Percentiles rank a stretch among this genome's conserved stretches.
Conservation (phyloP, 148 eudicot genomes). For the Rhododendron molle region DNA sequence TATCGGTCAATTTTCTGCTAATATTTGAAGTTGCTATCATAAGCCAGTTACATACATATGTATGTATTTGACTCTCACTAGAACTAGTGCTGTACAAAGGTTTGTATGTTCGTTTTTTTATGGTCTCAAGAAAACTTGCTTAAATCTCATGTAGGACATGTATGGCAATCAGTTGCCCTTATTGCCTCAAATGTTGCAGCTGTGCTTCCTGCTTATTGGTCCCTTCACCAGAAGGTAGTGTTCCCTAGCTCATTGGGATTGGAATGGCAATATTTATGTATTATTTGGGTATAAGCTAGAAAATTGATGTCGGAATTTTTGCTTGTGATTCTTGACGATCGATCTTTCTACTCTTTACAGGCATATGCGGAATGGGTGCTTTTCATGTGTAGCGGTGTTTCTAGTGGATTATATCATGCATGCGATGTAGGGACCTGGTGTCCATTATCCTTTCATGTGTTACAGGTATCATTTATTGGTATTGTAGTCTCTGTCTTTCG, state of each 20-base stretch:
- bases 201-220: slow-evolving; percentile 86
- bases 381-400: slow-evolving; percentile 74
- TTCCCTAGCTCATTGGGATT: slow-evolving; percentile 5
- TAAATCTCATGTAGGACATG: slow-evolving; percentile 64
- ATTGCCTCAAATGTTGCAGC: slow-evolving; percentile 93
- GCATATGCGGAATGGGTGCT: slow-evolving; percentile 94
- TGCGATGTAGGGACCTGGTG: slow-evolving; percentile 98
- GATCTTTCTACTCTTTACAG: slow-evolving; percentile 31
- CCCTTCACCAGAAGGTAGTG: slow-evolving; percentile 74
- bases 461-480: slow-evolving; percentile 84
- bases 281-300: neutral
- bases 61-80: too few relatives aligned
- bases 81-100: neutral
- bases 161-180: slow-evolving; percentile 77
- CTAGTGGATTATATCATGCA: slow-evolving; percentile 90
- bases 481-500: neutral
- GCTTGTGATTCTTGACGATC: neutral
- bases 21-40: neutral
- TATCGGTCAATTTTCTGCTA: neutral
- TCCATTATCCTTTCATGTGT: slow-evolving; percentile 44
- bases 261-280: neutral
- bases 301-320: neutral
- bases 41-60: neutral
- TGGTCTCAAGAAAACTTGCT: slow-evolving; percentile 13
- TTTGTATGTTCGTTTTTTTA: neutral